Evolutionary conservation across 139 green algal species (phyloP), one percentile per base, ranked within the genome.

Genomic region (Eudorina sp.): DNA sequence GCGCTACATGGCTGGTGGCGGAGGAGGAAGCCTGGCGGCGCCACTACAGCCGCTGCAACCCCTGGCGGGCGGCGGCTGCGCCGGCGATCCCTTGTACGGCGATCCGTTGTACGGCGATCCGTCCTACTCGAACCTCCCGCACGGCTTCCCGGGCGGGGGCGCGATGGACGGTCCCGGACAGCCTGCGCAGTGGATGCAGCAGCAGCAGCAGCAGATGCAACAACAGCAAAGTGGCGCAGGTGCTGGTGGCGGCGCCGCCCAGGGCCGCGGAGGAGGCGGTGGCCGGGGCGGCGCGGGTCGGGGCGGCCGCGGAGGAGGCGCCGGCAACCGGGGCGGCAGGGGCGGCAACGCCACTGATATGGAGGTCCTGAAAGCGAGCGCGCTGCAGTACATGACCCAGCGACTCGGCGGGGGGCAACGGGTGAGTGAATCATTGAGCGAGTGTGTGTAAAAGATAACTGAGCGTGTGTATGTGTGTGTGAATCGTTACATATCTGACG

Each of bases 331-430:
- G 8, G 29, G n/a, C 29, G 55, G 19, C n/a, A 18, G 23, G 55
- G 21, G 55, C 55, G 55, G 5, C 38, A 76, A 76, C 68, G 3
- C 16, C 9, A 38, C 68, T 25, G 68, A 76, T 8, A 48, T 31
- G 68, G 68, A 76, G 68, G 8, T 48, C 3, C 38, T 76, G 36
- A 76, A 76, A 29, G 68, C 68, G 13, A 76, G 36, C 14, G 68
- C 68, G 3, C 38, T 48, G 68, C 68, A 53, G 38, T 76, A 76
- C 38, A 76, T 76, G 68, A 51, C 36, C 4, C 68, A 76, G 68
- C 68, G 68, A 13, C 36, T 76, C 8, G 68, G 68, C 36, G 68
- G 68, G 2, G 68, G 68, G 19, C 6, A 6, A 29, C 14, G 58
- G 58, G 58, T 69, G 58, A 58, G 51, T 13, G 16, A 58, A n/a